Conservation (phyloP, 805 yeast genomes). For the Ogataea pilisensis region DNA sequence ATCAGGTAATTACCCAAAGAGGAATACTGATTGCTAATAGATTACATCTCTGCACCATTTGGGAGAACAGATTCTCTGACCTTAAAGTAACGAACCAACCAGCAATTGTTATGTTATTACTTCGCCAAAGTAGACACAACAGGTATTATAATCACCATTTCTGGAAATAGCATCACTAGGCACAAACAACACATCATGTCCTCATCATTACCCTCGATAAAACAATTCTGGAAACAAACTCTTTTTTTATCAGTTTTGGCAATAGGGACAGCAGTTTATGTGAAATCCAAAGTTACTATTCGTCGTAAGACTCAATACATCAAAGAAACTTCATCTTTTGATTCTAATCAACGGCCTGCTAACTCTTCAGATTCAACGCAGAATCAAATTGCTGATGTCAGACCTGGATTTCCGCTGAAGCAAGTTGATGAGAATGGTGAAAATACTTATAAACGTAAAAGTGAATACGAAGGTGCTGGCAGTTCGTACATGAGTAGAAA, state of each 20-base stretch:
- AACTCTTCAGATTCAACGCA: slow-evolving; percentile 14
- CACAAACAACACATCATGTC: too few species aligned
- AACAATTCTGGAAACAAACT: slow-evolving; percentile 31
- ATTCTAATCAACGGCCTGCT: slow-evolving; percentile 23
- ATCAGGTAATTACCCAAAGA: background rate
- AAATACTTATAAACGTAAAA: slow-evolving; percentile 44
- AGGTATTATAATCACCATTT: too few species aligned
- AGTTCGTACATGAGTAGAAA: slow-evolving; percentile 48
- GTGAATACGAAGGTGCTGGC: slow-evolving; percentile 68
- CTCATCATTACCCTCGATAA: slow-evolving; percentile 23
- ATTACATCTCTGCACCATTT: background rate
- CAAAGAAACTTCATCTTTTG: slow-evolving; percentile 32
- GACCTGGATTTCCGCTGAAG: slow-evolving; percentile 31
- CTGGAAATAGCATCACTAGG: too few species aligned
- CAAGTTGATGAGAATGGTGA: slow-evolving; percentile 26
- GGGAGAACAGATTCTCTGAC: background rate
- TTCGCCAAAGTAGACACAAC: too few species aligned
- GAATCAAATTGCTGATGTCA: slow-evolving; percentile 24
- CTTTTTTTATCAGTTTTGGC: slow-evolving; percentile 27
- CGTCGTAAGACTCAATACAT: slow-evolving; percentile 32
- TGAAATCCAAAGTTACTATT: slow-evolving; percentile 33
- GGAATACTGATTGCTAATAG: background rate
- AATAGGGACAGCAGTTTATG: slow-evolving; percentile 31
- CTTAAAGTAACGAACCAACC: too few species aligned
- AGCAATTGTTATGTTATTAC: too few species aligned